These are phyloP conservation scores for Neurospora pannonica DNA, from an alignment of 495 filamentous ascomycete species.

Conservation along the genomic window DNA sequence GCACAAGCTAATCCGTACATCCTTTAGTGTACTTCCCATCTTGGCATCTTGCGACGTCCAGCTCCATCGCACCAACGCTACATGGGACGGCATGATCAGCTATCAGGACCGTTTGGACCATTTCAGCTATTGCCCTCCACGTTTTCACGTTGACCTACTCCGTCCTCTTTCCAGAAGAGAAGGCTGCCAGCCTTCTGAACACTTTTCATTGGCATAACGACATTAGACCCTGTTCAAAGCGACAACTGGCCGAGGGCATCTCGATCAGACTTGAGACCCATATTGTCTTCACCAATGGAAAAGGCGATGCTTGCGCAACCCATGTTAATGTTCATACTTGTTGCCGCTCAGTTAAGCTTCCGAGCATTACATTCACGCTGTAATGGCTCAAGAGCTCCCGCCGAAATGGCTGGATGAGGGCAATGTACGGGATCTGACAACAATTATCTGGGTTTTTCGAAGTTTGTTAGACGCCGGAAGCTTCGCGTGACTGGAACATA, in stretches of 20 bases:
- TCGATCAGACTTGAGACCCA: neutral
- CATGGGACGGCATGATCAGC: neutral
- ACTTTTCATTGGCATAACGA: neutral
- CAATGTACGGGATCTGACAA: neutral
- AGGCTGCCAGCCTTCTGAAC: neutral
- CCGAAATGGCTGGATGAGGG: neutral
- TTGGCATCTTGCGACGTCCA: neutral
- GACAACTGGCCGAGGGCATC: neutral
- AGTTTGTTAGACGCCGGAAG: neutral
- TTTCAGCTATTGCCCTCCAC: neutral
- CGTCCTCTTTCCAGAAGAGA: neutral
- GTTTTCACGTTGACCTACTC: neutral
- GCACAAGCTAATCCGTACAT: neutral
- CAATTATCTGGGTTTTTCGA: neutral
- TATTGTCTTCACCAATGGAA: neutral
- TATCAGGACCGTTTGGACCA: neutral
- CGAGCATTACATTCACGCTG: neutral
- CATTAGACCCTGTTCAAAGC: neutral
- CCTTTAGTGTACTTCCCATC: neutral
- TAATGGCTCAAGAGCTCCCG: neutral
- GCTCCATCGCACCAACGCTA: neutral
- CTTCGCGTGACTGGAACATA: neutral
- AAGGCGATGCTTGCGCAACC: neutral
- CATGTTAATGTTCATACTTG: neutral
- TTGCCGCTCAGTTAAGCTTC: neutral